Conservation (phyloP, 2,329 filamentous ascomycete species). For the Pseudogymnoascus sp. region DNA sequence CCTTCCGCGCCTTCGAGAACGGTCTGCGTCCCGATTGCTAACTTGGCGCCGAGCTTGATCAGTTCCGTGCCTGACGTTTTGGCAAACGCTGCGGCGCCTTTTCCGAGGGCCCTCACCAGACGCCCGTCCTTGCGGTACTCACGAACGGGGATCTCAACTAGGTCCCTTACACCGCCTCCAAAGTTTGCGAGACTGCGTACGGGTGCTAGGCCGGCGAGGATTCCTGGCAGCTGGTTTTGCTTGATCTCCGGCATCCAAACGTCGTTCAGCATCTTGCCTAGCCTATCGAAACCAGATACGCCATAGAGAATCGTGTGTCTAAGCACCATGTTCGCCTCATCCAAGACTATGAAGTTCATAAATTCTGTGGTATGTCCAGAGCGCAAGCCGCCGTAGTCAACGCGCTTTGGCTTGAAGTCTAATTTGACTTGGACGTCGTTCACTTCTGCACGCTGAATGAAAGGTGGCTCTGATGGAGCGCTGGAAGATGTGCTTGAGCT, state of each 20-base stretch:
- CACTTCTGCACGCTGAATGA: conserved; percentile 84
- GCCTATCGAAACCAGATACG: conserved; percentile 78
- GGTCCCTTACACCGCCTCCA: conserved; percentile 74
- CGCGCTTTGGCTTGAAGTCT: conserved; percentile 97
- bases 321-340: conserved; percentile 78
- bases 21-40: conserved; percentile 93
- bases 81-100: conserved; percentile 83
- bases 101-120: conserved; percentile 83
- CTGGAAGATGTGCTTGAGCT: conserved; percentile 37
- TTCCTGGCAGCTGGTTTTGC: conserved; percentile 77
- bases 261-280: conserved; percentile 86
- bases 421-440: conserved; percentile 76
- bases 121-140: conserved; percentile 94
- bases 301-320: conserved; percentile 90
- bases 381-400: conserved; percentile 86
- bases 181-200: conserved; percentile 90
- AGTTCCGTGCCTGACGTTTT: conserved; percentile 90
- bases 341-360: conserved; percentile 95
- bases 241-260: conserved; percentile 96
- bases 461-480: conserved; percentile 63
- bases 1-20: conserved; percentile 83
- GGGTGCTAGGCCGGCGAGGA: conserved; percentile 81
- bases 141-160: conserved; percentile 81
- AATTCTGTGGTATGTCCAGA: conserved; percentile 95
- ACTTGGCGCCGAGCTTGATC: conserved; percentile 88